Base-by-base conservation (phyloP, 2,329 filamentous ascomycete genomes). In the Elsinoe australis region DNA sequence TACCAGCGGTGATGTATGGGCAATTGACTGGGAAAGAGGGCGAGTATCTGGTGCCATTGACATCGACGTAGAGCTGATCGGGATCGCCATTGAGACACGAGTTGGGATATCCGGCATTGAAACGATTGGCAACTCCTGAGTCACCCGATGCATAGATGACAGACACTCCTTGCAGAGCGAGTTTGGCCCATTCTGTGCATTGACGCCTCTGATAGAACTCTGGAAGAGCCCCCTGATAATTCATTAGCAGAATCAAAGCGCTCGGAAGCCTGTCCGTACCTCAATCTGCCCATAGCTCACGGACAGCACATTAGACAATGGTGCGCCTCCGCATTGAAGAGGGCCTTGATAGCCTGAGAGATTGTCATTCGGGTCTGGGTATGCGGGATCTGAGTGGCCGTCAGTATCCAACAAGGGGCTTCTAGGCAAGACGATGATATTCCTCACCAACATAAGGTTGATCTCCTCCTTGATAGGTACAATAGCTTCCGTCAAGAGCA, bases 281-380 rank as follows among this genome's bases (percentile, higher is more conserved):
- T 84, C 80, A 47, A 75, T 71, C 50, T 82, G 78, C 38, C 79
- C 79, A 58, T 84, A 85, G 0, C 78, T 82, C 9, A 75, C 77
- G 38, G 72, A 75, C 56, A 85, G 72, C 6, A 78, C 74, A 49
- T 78, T 73, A 0, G 82, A 80, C 1, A 84, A 68, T n/a, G 44
- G 41, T 21, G 36, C 41, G 19, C 44, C 51, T 12, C 48, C 48
- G 32, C 46, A 52, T 18, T 67, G 63, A 3, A 65, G 53, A 1
- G 55, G 52, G n/a, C 71, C 72, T 42, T 49, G 42, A 49, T 56
- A 51, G 21, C 49, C 53, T 8, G 39, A 36, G 12, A 29, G 9
- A 12, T 26, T 38, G 49, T 45, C 36, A 12, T 68, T 47, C 8
- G 51, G 50, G 47, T 58, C 41, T 15, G 60, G 75, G 54, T 78